Evolutionary conservation across 2,329 filamentous ascomycete species (phyloP), one percentile per base, ranked within the genome.

Genomic region (Alternaria tenuissima): DNA sequence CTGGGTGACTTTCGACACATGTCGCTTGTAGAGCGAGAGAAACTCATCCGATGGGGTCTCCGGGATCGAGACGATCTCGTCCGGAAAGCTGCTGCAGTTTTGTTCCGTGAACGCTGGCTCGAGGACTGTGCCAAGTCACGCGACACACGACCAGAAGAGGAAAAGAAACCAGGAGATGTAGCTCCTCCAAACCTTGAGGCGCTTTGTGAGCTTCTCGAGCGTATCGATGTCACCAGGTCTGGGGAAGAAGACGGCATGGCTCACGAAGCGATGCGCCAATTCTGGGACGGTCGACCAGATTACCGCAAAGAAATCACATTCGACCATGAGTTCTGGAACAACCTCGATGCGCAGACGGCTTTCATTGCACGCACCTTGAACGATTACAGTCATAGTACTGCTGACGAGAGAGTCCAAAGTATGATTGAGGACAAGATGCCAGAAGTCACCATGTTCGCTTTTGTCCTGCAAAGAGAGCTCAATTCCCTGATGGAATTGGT

Each of bases 81-180:
- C 12, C 89, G 94, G 53, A 96, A 97, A 77, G 94, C 94, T 8
- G 92, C 95, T 4, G 93, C 91, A 7, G 90, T 92, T 46, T 84
- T 98, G 7, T 99, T 99, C 81, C 89, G 91, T 62, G 94, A 97
- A 74, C 88, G 93, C n/a, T 99, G 95, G 95, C 94, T 99, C 62
- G 94, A 98, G 74, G 93, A 98, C 73, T 97, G 94, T 70, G 93
- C 91, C 6, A 90, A 90, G 2, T 84, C 86, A 1, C 82, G 85
- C 7, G 86, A 89, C 38, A 83, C 84, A 18, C 87, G 87, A 9
- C 86, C 86, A 30, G 85, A 85, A 48, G 84, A 85, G 5, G 82
- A 83, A 47, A 79, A 70, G 47, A 80, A 86, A 6, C 84, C 86
- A 1, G 84, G 69, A 14, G 69, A 72, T 36, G 62, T 72, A 18